Base-by-base conservation (phyloP, 768 basidiomycete genomes). In the Naganishia randhawae region DNA sequence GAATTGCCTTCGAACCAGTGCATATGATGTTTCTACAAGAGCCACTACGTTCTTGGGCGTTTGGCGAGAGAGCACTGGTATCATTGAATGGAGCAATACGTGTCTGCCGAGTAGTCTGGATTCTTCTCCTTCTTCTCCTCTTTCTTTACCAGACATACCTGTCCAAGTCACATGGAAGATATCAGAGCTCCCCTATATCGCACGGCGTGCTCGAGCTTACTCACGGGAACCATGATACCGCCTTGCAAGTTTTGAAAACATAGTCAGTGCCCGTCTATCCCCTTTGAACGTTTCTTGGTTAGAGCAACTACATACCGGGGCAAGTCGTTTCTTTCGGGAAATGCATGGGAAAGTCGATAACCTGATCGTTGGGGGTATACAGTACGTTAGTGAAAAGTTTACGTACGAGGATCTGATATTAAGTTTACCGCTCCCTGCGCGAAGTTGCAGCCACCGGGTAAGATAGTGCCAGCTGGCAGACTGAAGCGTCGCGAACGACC, bases 181-280 rank as follows among this genome's bases (percentile, higher is more conserved):
- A 3, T 33, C n/a, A 31, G 31, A 7, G 54, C n/a, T 19, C 9
- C 33, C 35, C 41, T 63, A 1, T 6, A 2, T 10, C 19, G 31
- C 9, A 42, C 6, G 32, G 22, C 16, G 2, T 27, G 51, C 25
- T 3, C 2, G 8, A 33, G 13, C 10, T 32, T 25, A 50, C 66
- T 50, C 33, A 66, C 69, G 4, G 69, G 69, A 16, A 69, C 69
- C 69, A 69, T 65, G 64, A 69, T 69, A 42, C 69, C 69, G n/a
- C 66, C 66, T n/a, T 48, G 45, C 11, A 3, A 22, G 45, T 1
- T 22, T 50, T 19, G 13, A 39, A 39, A 19, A 57, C 19, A 45
- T 63, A 32, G 39, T 27, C 10, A 16, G 16, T 32, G 11, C 51
- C 13, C 10, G 51, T n/a, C 51, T 9, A 22, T n/a, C 51, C n/a